Evolutionary conservation across 1,284 basidiomycete genomes (phyloP), one percentile per base, ranked within the genome.

Genomic region (Mycena citricolor): DNA sequence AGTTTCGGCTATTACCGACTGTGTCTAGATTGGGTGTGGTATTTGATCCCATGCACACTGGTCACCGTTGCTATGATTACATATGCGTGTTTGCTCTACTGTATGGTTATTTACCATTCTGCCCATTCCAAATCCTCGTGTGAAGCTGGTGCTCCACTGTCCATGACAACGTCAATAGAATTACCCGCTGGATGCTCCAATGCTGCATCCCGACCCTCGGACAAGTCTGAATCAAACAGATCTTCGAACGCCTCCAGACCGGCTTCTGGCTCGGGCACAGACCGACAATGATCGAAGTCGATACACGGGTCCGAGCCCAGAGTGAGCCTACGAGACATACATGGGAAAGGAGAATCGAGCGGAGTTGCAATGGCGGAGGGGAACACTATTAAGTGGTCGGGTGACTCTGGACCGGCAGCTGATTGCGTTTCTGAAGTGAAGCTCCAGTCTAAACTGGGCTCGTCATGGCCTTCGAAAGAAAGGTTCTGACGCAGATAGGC

Each of bases 211-310:
- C 14, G 10, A 10, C 20, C 8, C 33, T 38, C 23, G 12, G 13
- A 8, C 33, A 17, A 36, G 12, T 12, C 24, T 22, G 33, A 7
- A 6, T 22, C 8, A 13, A 28, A 16, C 19, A 29, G 26, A 11
- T 44, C 42, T 30, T 32, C 34, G 33, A 41, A 40, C 26, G 38
- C 45, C 24, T 41, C 50, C 32, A 47, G 42, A 29, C 32, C 39
- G 37, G 43, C 36, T 22, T n/a, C 25, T 25, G 47, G 45, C n/a
- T n/a, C n/a, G n/a, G n/a, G n/a, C n/a, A n/a, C n/a, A n/a, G n/a
- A n/a, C n/a, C n/a, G n/a, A n/a, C n/a, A n/a, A n/a, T n/a, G n/a
- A 35, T 35, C 33, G 14, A 44, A 52, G 31, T 52, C 51, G 33
- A 52, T 49, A 43, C 19, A 34, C 21, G 49, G 16, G 16, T 52